Percentiles rank a stretch among this genome's conserved stretches.
These are phyloP conservation scores for Phytophthora syringae DNA, from an alignment of 352 stramenopile species.

Conservation along the genomic window DNA sequence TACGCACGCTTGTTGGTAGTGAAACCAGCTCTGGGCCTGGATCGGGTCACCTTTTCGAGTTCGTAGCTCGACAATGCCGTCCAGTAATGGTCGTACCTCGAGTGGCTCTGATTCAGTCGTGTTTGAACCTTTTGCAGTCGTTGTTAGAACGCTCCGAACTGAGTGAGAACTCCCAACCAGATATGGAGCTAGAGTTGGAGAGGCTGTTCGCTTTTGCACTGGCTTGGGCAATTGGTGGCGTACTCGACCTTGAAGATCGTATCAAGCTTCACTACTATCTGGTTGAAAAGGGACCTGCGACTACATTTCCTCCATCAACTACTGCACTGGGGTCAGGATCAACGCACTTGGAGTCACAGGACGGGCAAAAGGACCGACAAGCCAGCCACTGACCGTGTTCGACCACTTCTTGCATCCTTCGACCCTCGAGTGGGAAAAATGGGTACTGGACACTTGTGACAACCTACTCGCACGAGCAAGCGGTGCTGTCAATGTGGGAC, in stretches of 20 bases:
- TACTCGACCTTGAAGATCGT: conserved; percentile 86
- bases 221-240: conserved; percentile 83
- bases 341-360: not conserved
- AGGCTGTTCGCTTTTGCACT: conserved; percentile 87
- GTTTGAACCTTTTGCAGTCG: conserved; percentile 65
- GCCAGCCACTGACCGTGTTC: conserved; percentile 76
- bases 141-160: conserved; percentile 65
- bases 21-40: conserved; percentile 10
- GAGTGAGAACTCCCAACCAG: conserved; percentile 45
- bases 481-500: conserved; percentile 71
- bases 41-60: conserved; percentile 73
- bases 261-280: conserved; percentile 78
- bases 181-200: conserved; percentile 80
- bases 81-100: conserved; percentile 76
- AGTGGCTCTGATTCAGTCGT: conserved; percentile 84
- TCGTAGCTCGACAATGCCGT: conserved; percentile 61
- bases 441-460: conserved; percentile 54
- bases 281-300: conserved; percentile 33
- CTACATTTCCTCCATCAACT: conserved; percentile 37
- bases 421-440: conserved; percentile 92
- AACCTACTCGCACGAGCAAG: conserved; percentile 32
- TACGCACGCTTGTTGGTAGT: conserved; percentile 60
- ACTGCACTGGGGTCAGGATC: not conserved
- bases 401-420: conserved; percentile 91
- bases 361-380: conserved; percentile 7